phyloP scores from a whole-genome alignment of 2,329 filamentous ascomycete species.

The Fusarium setosum region DNA sequence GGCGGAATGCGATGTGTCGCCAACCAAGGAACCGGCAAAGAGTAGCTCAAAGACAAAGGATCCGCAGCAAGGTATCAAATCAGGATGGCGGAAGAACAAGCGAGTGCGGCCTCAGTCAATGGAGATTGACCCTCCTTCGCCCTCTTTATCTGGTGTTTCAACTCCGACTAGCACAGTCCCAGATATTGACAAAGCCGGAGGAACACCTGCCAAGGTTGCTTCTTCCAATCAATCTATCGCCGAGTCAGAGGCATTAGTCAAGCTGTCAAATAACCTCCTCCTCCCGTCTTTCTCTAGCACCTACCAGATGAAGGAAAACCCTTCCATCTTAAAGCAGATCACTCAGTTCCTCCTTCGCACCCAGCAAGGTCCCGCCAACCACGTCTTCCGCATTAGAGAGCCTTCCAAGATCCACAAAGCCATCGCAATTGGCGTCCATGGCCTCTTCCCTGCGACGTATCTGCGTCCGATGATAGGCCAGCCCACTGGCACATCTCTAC shows the following conservation, averaged over 20 bases:
- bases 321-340: constrained; percentile 77
- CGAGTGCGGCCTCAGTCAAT: constrained; percentile 59
- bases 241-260: constrained; percentile 58
- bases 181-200: constrained; percentile 24
- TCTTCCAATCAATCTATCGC: constrained; percentile 45
- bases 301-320: constrained; percentile 74
- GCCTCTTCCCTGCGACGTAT: constrained; percentile 88
- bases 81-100: constrained; percentile 57
- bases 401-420: constrained; percentile 83
- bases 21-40: constrained; percentile 48
- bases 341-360: constrained; percentile 67
- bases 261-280: constrained; percentile 69
- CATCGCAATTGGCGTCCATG: constrained; percentile 93
- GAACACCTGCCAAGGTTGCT: constrained; percentile 15
- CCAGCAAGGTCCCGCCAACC: constrained; percentile 68
- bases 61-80: constrained; percentile 38
- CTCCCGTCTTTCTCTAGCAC: constrained; percentile 77
- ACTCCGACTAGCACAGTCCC: constrained; percentile 32
- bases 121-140: constrained; percentile 55
- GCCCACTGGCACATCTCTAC: constrained; percentile 93
- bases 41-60: constrained; percentile 47
- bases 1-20: constrained; percentile 56
- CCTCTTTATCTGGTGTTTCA: constrained; percentile 41
- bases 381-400: constrained; percentile 78
- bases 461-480: constrained; percentile 93